These are phyloP conservation scores for Amanita thiersii DNA, from an alignment of 768 basidiomycete genomes.

Conservation along the genomic window DNA sequence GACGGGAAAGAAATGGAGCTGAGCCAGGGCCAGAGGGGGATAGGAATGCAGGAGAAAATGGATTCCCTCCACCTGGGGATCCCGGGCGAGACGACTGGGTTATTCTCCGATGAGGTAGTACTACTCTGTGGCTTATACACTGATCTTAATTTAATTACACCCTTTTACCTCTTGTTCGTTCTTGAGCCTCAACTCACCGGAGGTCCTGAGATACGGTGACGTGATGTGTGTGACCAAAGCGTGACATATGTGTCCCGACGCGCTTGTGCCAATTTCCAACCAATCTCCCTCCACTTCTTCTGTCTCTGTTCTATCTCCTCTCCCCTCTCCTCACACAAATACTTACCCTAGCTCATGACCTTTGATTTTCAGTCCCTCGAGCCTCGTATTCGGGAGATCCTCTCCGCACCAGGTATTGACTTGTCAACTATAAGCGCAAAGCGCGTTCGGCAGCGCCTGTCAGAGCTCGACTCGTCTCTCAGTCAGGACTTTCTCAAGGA, in stretches of 20 bases:
- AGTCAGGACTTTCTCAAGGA: slow-evolving; percentile 56
- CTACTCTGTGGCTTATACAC: neutral
- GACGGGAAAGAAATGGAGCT: slow-evolving; percentile 23
- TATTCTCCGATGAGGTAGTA: slow-evolving; percentile 41
- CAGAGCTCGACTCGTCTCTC: slow-evolving; percentile 42
- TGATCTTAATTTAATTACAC: neutral
- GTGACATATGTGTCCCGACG: slow-evolving; percentile 4
- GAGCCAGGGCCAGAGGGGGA: neutral
- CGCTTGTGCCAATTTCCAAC: neutral
- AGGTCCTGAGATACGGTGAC: no score
- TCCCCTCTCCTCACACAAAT: slow-evolving; percentile 8
- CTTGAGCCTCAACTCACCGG: no score
- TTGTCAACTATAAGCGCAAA: slow-evolving; percentile 79
- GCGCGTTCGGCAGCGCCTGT: slow-evolving; percentile 72
- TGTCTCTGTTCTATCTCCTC: slow-evolving; percentile 17
- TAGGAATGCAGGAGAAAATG: slow-evolving; percentile 21
- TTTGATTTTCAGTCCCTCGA: slow-evolving; percentile 49
- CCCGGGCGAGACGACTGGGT: slow-evolving; percentile 62
- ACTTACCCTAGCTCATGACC: no score
- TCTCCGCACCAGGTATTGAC: slow-evolving; percentile 71
- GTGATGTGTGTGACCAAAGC: no score
- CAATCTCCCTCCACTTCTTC: slow-evolving; percentile 11
- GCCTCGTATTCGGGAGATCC: slow-evolving; percentile 57
- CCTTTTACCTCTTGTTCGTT: no score
- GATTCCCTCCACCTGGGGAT: slow-evolving; percentile 58